Evolutionary conservation across 2,329 filamentous ascomycete genomes (phyloP).

Genomic region (Orbilia ellipsospora): DNA sequence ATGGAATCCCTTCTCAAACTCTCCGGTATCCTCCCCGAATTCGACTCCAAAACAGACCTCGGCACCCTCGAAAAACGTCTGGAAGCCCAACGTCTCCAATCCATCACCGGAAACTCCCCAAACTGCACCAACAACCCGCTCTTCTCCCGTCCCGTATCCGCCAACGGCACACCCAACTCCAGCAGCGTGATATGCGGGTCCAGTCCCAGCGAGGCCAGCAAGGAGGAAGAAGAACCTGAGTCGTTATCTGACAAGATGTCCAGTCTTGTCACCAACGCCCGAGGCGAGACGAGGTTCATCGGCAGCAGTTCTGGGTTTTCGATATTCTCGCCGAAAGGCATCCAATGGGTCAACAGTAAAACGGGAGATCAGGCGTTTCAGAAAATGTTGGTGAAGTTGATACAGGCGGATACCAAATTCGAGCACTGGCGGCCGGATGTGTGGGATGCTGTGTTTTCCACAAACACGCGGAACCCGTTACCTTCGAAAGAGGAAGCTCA

Average conservation of each 20-base stretch:
- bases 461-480: slow-evolving; percentile 82
- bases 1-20: slow-evolving; percentile 82
- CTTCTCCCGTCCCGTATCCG: slow-evolving; percentile 66
- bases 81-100: slow-evolving; percentile 85
- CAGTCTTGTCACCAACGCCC: slow-evolving; percentile 92
- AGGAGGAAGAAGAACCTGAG: slow-evolving; percentile 78
- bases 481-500: slow-evolving; percentile 88
- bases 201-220: slow-evolving; percentile 67
- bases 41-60: slow-evolving; percentile 84
- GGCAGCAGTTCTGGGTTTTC: slow-evolving; percentile 95
- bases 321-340: slow-evolving; percentile 97
- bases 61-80: slow-evolving; percentile 70
- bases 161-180: slow-evolving; percentile 59
- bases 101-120: slow-evolving; percentile 56
- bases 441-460: slow-evolving; percentile 89
- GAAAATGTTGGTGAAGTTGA: slow-evolving; percentile 91
- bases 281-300: slow-evolving; percentile 94
- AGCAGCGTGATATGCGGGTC: slow-evolving; percentile 66
- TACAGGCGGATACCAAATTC: slow-evolving; percentile 93
- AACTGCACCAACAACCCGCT: slow-evolving; percentile 22
- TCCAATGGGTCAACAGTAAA: slow-evolving; percentile 98
- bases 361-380: slow-evolving; percentile 96
- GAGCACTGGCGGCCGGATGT: slow-evolving; percentile 98
- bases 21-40: slow-evolving; percentile 75
- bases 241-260: slow-evolving; percentile 98